Conservation (phyloP, 2,329 filamentous ascomycete species). For the Metarhizium album region DNA sequence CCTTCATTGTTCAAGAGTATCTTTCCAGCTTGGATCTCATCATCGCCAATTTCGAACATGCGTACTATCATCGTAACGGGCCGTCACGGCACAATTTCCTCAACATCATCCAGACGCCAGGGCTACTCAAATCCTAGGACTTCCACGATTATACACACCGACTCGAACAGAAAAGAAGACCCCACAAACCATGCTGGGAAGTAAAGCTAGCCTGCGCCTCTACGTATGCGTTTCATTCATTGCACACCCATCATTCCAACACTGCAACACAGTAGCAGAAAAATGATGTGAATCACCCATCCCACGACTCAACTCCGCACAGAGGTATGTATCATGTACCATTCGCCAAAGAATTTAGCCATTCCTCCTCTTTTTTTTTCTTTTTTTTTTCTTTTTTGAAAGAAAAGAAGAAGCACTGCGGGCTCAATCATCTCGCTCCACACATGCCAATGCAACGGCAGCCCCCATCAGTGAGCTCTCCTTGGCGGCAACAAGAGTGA, state of each 20-base stretch:
- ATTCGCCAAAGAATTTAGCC: neutral
- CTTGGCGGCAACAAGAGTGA: slow-evolving; percentile 56
- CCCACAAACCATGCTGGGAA: neutral
- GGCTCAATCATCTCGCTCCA: slow-evolving; percentile 12
- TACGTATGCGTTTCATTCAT: slow-evolving; percentile 8
- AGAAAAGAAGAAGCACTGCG: neutral
- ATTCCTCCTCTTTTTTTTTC: too few relatives aligned
- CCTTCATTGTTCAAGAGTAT: neutral
- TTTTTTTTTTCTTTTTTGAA: too few relatives aligned
- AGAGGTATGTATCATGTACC: neutral
- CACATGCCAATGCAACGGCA: slow-evolving; percentile 53
- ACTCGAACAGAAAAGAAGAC: neutral
- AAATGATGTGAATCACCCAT: neutral
- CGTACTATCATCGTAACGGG: too few relatives aligned
- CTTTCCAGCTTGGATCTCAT: neutral
- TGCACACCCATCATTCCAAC: slow-evolving; percentile 7
- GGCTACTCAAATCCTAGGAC: neutral
- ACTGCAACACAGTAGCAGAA: neutral
- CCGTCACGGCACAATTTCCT: neutral
- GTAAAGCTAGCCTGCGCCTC: slow-evolving; percentile 12
- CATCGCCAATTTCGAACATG: neutral
- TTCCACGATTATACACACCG: slow-evolving; percentile 5
- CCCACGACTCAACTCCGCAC: neutral
- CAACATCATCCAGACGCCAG: neutral
- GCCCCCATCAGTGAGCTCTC: slow-evolving; percentile 69